phyloP scores from a whole-genome alignment of 331 rosid species.

The Rosa hybrid region DNA sequence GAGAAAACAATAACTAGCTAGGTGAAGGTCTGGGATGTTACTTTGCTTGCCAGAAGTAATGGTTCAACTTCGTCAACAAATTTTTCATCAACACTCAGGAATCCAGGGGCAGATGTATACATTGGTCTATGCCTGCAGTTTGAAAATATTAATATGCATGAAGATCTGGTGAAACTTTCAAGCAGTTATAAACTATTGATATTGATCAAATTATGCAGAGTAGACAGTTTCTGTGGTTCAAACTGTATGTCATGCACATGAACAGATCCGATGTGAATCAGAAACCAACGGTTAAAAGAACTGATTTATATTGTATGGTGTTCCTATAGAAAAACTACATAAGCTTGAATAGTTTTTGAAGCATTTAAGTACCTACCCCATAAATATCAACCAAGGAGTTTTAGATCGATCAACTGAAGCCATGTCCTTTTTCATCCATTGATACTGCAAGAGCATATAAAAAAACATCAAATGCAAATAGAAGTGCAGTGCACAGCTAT shows the following conservation, averaged over 20 bases:
- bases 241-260: neutral
- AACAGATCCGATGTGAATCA: neutral
- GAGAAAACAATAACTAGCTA: neutral
- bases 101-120: slow-evolving; percentile 49
- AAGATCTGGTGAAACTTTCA: neutral
- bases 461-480: slow-evolving; percentile 7
- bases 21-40: neutral
- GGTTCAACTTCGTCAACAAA: slow-evolving; percentile 65
- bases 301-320: neutral
- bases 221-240: neutral
- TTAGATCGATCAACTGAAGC: slow-evolving; percentile 65
- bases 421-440: slow-evolving; percentile 79
- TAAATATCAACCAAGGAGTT: slow-evolving; percentile 88
- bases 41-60: slow-evolving; percentile 60
- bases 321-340: neutral
- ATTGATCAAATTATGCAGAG: neutral
- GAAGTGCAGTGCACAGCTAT: neutral
- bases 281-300: neutral
- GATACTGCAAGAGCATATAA: slow-evolving; percentile 45
- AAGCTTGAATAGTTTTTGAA: neutral
- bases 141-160: slow-evolving; percentile 3
- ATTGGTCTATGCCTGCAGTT: slow-evolving; percentile 82
- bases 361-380: slow-evolving; percentile 44
- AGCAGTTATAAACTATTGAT: neutral
- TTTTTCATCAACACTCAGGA: slow-evolving; percentile 11